A percentile compares a stretch with the other conserved stretches of the same genome.
phyloP scores from a whole-genome alignment of 148 eudicot genomes.

The Cornus controversa region DNA sequence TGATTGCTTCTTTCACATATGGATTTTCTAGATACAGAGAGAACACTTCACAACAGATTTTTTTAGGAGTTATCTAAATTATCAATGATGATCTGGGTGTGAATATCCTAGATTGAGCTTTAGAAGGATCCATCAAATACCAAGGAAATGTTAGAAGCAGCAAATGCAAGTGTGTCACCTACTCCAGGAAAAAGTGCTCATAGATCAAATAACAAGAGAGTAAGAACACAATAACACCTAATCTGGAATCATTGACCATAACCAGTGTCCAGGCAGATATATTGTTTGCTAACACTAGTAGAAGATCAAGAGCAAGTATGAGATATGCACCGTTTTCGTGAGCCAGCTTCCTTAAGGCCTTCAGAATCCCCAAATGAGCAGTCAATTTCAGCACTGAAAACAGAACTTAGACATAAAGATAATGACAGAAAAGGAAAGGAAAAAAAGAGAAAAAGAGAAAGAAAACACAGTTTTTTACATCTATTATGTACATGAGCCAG shows the following conservation, averaged over 20 bases:
- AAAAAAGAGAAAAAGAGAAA: neutral
- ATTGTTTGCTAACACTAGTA: slow-evolving; percentile 3
- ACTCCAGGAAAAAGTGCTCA: neutral
- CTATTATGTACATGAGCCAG: too few species aligned
- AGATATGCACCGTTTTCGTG: slow-evolving; percentile 19
- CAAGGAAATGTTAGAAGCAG: neutral
- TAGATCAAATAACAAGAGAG: neutral
- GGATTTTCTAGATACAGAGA: neutral
- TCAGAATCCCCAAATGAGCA: slow-evolving; percentile 21
- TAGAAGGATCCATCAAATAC: neutral
- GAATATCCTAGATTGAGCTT: neutral
- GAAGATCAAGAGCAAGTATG: neutral
- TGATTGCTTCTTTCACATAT: neutral
- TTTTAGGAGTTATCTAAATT: neutral
- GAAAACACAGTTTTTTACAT: too few species aligned
- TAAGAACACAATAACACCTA: neutral
- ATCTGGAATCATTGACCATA: neutral
- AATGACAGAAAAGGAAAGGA: neutral
- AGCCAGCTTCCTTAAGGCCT: slow-evolving; percentile 22
- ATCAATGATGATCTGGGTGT: neutral
- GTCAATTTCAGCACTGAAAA: slow-evolving; percentile 27
- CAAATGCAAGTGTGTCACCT: neutral
- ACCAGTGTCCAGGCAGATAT: neutral
- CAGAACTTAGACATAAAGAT: slow-evolving; percentile 3
- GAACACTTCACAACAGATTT: neutral